A percentile compares a stretch with the other conserved stretches of the same genome.
phyloP scores from a whole-genome alignment of 83 land plant genomes.

The Picea mariana region DNA sequence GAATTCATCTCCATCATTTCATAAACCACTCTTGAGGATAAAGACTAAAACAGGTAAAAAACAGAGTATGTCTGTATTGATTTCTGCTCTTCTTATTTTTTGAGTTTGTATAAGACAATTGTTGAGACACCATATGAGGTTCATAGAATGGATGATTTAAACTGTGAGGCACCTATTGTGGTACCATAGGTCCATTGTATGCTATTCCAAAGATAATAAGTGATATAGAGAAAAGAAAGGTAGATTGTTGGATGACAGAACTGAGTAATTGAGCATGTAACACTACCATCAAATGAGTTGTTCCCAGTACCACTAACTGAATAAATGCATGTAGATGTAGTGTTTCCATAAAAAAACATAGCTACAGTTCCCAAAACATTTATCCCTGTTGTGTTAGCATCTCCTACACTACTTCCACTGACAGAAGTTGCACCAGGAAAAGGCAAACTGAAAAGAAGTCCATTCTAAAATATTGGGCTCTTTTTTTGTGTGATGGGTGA shows the following conservation, averaged over 20 bases:
- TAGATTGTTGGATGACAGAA: neutral
- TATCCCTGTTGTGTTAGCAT: neutral
- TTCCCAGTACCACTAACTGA: neutral
- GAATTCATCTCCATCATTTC: too few species aligned
- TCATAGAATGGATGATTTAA: too few species aligned
- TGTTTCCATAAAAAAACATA: neutral
- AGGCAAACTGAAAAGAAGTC: neutral
- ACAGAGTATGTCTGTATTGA: too few species aligned
- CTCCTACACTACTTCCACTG: neutral
- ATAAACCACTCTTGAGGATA: too few species aligned
- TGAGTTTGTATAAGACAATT: too few species aligned
- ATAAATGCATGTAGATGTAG: neutral
- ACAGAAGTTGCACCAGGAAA: neutral
- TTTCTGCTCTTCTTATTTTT: too few species aligned
- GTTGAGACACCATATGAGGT: too few species aligned
- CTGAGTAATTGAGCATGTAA: constrained; percentile 3
- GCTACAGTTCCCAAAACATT: constrained; percentile 6
- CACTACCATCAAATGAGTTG: neutral
- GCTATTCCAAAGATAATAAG: too few species aligned
- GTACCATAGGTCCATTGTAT: too few species aligned
- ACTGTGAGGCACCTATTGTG: too few species aligned
- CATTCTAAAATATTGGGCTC: neutral
- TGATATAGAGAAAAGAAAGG: neutral
- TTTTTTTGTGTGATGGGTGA: neutral
- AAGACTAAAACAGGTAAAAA: too few species aligned